A percentile compares a stretch with the other conserved stretches of the same genome.
Evolutionary conservation across 805 yeast species (phyloP).

Genomic region (Komagataella mondaviorum): DNA sequence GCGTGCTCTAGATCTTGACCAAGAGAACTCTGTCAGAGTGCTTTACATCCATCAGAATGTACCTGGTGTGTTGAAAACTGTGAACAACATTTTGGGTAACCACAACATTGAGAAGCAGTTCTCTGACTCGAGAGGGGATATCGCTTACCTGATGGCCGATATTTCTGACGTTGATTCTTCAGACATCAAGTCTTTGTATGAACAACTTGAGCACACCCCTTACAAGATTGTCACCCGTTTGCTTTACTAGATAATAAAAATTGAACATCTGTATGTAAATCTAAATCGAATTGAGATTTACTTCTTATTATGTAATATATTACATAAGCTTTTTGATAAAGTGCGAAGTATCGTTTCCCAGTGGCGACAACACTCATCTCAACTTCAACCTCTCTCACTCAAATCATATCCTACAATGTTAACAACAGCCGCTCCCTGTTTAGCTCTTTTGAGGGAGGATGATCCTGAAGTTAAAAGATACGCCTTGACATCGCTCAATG

Average conservation of each 20-base stretch:
- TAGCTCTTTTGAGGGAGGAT: constrained; percentile 78
- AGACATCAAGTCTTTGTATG: constrained; percentile 76
- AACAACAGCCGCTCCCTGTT: constrained; percentile 81
- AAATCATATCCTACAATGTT: neutral
- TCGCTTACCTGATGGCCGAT: constrained; percentile 97
- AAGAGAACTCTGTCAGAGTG: constrained; percentile 81
- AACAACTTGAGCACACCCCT: constrained; percentile 78
- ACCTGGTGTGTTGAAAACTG: constrained; percentile 97
- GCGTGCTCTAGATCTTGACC: constrained; percentile 79
- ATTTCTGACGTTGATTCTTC: constrained; percentile 71
- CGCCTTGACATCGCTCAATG: constrained; percentile 74
- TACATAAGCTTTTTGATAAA: neutral
- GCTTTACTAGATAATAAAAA: constrained; percentile 39
- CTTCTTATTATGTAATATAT: neutral
- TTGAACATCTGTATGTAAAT: neutral
- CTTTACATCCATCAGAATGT: constrained; percentile 94
- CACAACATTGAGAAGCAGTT: constrained; percentile 97
- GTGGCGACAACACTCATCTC: neutral
- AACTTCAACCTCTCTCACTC: neutral
- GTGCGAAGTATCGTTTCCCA: neutral
- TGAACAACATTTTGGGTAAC: constrained; percentile 85
- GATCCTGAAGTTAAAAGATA: constrained; percentile 68
- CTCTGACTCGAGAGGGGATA: constrained; percentile 92
- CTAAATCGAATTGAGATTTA: neutral
- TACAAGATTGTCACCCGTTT: constrained; percentile 86